Percentiles rank a stretch among this genome's conserved stretches.
phyloP scores from a whole-genome alignment of 345 rosid species.

The Bretschneidera sinensis region DNA sequence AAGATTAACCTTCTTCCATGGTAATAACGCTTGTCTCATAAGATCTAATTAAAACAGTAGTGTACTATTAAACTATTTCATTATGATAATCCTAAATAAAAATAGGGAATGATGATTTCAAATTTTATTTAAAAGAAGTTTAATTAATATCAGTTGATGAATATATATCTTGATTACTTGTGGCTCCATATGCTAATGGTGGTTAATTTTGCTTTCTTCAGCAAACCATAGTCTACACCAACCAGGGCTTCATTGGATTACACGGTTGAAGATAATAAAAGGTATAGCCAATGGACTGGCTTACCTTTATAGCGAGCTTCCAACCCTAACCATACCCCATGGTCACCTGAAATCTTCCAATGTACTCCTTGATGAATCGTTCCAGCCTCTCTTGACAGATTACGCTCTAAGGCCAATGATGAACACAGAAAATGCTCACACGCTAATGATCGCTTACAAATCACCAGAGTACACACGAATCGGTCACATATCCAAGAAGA shows the following conservation, averaged over 20 bases:
- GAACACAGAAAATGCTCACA: constrained; percentile 59
- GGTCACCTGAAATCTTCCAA: constrained; percentile 85
- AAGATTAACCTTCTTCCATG: too few species aligned
- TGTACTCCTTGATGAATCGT: constrained; percentile 49
- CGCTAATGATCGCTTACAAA: constrained; percentile 57
- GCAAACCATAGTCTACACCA: constrained; percentile 46
- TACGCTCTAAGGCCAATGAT: constrained; percentile 58
- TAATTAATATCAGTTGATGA: too few species aligned
- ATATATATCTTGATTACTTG: neutral
- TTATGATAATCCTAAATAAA: too few species aligned
- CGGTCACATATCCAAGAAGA: constrained; percentile 42
- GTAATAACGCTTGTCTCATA: too few species aligned
- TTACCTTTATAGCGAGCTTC: constrained; percentile 56
- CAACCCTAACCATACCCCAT: constrained; percentile 47
- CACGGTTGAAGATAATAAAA: constrained; percentile 53
- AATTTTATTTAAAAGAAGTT: too few species aligned
- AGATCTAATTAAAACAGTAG: too few species aligned
- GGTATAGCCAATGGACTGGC: constrained; percentile 63
- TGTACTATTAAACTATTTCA: too few species aligned
- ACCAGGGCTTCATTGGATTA: constrained; percentile 56
- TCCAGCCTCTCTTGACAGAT: constrained; percentile 51
- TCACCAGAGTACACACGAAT: constrained; percentile 53
- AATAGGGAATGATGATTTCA: too few species aligned
- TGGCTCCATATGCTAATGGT: neutral
- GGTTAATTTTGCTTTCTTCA: constrained; percentile 23